Evolutionary conservation across 768 basidiomycete genomes (phyloP), one percentile per base, ranked within the genome.

Genomic region (Termitomyces sp.): DNA sequence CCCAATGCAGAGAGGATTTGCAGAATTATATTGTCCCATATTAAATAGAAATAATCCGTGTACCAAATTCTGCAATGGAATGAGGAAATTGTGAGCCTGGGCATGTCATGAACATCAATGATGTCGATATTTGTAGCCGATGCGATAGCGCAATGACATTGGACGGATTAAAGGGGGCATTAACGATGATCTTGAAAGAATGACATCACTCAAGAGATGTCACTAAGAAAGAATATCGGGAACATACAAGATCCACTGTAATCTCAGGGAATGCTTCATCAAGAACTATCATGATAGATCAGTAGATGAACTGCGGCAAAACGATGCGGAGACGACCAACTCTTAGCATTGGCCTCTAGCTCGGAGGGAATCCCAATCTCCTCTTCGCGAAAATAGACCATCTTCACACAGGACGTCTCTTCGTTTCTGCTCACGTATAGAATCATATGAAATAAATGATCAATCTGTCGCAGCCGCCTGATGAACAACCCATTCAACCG

Each of bases 301-400:
- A 50, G 35, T 30, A 1, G 42, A 47, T 8, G 33, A 40, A 14
- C 9, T 5, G 2, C 5, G 11, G 11, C 1, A 28, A 17, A 26
- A 43, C 31, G 5, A 26, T 21, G 40, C 42, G 2, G 30, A 37
- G 33, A 14, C 1, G n/a, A 62, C 21, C 64, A 73, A 23, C 84
- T 83, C 65, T 82, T 86, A 33, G 79, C 75, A 63, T 89, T 91
- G 5, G 86, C 85, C 65, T 85, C 87, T 62, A 91, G 68, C 63
- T 91, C 89, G 0, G 84, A 84, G 0, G 88, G 88, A 26, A 84
- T 73, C 0, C 75, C 78, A 14, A 70, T 68, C 31, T 79, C 80
- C 23, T 70, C 73, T 28, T 83, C 77, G 55, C 78, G 74, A 62
- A 87, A 88, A 62, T 89, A 86, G 3, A 89, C 75, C 12, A 90